Conservation (phyloP, 225 moss, liverwort and hornwort genomes). For the Pseudoscleropodium purum region DNA sequence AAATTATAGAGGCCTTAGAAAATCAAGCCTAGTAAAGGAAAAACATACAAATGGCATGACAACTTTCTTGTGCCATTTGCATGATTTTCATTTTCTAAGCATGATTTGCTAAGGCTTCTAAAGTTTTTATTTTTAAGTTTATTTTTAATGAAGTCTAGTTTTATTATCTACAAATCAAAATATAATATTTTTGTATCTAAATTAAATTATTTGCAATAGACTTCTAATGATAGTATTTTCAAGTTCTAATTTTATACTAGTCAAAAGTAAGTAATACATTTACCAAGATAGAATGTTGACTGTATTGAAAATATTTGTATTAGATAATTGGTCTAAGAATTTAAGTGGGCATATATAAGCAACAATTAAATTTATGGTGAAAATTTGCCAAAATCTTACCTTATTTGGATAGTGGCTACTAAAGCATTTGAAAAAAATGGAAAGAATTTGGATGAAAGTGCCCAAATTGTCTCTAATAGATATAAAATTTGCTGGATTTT, state of each 20-base stretch:
- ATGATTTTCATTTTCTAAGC: neutral
- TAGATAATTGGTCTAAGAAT: too few species aligned
- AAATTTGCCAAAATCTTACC: neutral
- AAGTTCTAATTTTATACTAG: neutral
- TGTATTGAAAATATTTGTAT: too few species aligned
- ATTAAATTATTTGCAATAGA: too few species aligned
- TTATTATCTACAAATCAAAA: neutral
- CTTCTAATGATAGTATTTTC: neutral
- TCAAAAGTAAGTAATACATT: neutral
- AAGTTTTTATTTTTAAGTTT: neutral
- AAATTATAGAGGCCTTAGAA: neutral
- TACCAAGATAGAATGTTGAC: fast-evolving
- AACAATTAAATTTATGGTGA: neutral
- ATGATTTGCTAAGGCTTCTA: neutral
- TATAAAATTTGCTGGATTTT: neutral
- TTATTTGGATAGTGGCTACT: neutral
- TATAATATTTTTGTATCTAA: neutral
- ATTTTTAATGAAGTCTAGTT: neutral
- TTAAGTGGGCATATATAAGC: fast-evolving
- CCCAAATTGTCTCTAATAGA: neutral
- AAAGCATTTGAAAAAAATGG: neutral
- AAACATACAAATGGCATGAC: neutral
- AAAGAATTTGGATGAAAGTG: neutral
- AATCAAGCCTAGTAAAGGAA: neutral
- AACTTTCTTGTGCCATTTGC: neutral